Base-by-base conservation (phyloP, 1,284 basidiomycete species). In the Caloboletus firmus region DNA sequence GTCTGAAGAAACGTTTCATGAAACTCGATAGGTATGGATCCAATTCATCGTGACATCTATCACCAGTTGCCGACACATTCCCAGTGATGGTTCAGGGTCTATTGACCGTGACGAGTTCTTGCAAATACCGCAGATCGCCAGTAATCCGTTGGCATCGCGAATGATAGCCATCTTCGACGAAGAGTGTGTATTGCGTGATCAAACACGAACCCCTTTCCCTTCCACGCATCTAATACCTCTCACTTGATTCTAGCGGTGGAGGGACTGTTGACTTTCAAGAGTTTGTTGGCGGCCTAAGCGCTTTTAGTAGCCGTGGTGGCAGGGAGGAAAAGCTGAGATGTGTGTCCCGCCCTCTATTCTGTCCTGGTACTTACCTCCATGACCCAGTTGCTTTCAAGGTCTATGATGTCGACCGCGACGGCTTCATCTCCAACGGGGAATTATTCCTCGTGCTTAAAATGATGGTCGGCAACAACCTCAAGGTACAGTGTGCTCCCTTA, bases 91-190 rank as follows among this genome's bases (percentile, higher is more conserved):
- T 36, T 96, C 93, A 18, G 96, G 97, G 54, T 95, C 94, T 22
- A 97, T 99, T 72, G 96, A 98, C 80, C 91, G 93, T 54, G 95
- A 98, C 67, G 96, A 99, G 75, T 99, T 99, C 74, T 78, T 99
- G 50, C 95, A 96, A 78, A 97, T 99, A 78, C 96, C 97, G 0
- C 94, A 97, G 74, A 98, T 99, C 67, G 96, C 96, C 31, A 96
- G 94, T 62, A 99, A 99, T 74, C 97, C 96, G 1, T 78, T 99
- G 45, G 95, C 97, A 44, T 93, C 92, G 51, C 85, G 96, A 49
- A 93, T 99, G 91, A 99, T 99, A 67, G 95, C 95, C 49, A 99
- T 99, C 68, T 99, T 99, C 69, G 96, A 99, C 68, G 94, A 98
- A 75, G 95, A 99, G 95, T 97, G 64, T 73, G 92, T 77, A 54